A percentile compares a stretch with the other conserved stretches of the same genome.
phyloP scores from a whole-genome alignment of 2,329 filamentous ascomycete genomes.

The Sarocladium strictum region DNA sequence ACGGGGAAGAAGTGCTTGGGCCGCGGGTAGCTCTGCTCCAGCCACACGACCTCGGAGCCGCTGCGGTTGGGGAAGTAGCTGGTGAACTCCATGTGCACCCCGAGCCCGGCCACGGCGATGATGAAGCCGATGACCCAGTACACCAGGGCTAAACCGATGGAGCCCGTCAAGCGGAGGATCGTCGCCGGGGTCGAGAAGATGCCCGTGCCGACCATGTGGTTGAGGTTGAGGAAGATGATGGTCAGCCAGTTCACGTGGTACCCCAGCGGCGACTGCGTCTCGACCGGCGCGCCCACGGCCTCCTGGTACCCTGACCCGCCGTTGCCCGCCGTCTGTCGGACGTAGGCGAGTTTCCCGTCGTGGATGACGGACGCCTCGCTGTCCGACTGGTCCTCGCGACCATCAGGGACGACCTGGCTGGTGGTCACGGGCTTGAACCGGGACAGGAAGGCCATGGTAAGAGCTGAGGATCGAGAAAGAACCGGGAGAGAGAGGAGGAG shows the following conservation, averaged over 20 bases:
- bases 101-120: constrained; percentile 48
- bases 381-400: not conserved
- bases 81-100: constrained; percentile 58
- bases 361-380: constrained; percentile 19
- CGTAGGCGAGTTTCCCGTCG: constrained; percentile 37
- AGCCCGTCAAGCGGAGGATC: constrained; percentile 55
- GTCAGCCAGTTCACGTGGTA: constrained; percentile 51
- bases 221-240: constrained; percentile 54
- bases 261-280: constrained; percentile 51
- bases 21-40: constrained; percentile 61
- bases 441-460: constrained; percentile 3
- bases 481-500: too few relatives aligned
- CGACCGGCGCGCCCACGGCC: constrained; percentile 55
- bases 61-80: constrained; percentile 62
- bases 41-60: constrained; percentile 60
- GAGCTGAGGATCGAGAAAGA: too few relatives aligned
- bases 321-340: constrained; percentile 40
- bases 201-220: constrained; percentile 58
- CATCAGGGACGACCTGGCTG: not conserved
- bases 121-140: constrained; percentile 61
- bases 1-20: constrained; percentile 60
- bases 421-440: not conserved
- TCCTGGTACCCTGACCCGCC: constrained; percentile 52
- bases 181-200: constrained; percentile 58
- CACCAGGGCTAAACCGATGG: constrained; percentile 54